Evolutionary conservation across 768 basidiomycete genomes (phyloP), one percentile per base, ranked within the genome.

Genomic region (Amanita exitialis): DNA sequence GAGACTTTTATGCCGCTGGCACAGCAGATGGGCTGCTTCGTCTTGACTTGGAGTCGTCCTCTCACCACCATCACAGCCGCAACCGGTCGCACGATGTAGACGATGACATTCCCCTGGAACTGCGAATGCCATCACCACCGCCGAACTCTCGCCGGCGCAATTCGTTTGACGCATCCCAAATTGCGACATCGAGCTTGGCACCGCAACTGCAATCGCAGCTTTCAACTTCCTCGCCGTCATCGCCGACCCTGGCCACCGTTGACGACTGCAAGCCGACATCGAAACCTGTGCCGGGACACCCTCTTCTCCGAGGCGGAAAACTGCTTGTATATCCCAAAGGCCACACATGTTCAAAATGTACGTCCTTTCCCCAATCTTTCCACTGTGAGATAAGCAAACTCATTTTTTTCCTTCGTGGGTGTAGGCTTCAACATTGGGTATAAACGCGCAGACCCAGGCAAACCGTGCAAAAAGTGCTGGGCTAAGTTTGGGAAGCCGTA

Each of bases 391-490:
- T 13, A 21, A 7, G 9, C 36, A 15, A 20, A 15, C 32, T 25
- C 15, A 12, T n/a, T n/a, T 30, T 30, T 23, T 2, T n/a, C n/a
- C 41, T 23, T 21, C 16, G 48, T 43, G 53, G 35, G 15, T 36
- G 16, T 52, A 90, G 88, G 88, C 57, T 69, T 69, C 35, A 90
- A 91, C 62, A 78, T 75, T 0, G 88, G 89, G 2, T 90, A 82
- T 25, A 87, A 86, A 63, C 69, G 75, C 51, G 69, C 67, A 34
- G 85, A 90, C 62, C 84, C 85, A 0, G 61, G 70, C 1, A 69
- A 79, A 51, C 83, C 87, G 5, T 90, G 89, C 59, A 69, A 72
- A 52, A 77, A 75, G 51, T 91, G 90, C 67, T 91, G 88, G 89
- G 66, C 73, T 5, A 82, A 80, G 56, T 82, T 83, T 63, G 72